Evolutionary conservation across 768 basidiomycete species (phyloP).

Genomic region (Neoboletus subvelutipes): DNA sequence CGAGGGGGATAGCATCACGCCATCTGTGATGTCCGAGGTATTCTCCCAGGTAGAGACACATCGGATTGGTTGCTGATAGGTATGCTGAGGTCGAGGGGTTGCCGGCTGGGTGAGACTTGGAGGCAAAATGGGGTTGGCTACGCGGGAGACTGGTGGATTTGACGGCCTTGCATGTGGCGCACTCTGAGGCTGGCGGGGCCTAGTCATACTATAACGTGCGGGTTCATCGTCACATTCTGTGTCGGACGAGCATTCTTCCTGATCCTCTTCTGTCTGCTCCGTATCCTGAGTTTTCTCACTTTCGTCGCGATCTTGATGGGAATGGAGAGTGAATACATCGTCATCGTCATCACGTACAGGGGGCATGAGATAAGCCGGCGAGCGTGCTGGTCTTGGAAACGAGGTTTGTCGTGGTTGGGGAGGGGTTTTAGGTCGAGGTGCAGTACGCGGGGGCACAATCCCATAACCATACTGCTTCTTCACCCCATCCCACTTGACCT

Average conservation of each 20-base stretch:
- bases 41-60: conserved; percentile 35
- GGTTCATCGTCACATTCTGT: conserved; percentile 26
- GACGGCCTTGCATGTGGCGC: conserved; percentile 10
- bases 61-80: conserved; percentile 10
- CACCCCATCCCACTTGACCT: conserved; percentile 74
- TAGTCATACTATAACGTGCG: conserved; percentile 3
- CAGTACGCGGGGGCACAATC: conserved; percentile 14
- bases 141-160: conserved; percentile 9
- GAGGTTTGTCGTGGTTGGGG: conserved; percentile 18
- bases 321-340: conserved; percentile 44
- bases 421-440: conserved; percentile 15
- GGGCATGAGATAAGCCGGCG: conserved; percentile 22
- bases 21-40: conserved; percentile 38
- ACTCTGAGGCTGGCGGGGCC: conserved; percentile 9
- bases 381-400: conserved; percentile 23
- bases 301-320: conserved; percentile 40
- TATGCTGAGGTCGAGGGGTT: conserved; percentile 30
- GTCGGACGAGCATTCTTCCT: conserved; percentile 9
- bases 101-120: conserved; percentile 26
- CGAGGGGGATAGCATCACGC: conserved; percentile 33
- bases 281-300: conserved; percentile 20
- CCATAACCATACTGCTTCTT: conserved; percentile 54
- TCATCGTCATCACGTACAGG: conserved; percentile 38
- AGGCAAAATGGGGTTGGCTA: conserved; percentile 28
- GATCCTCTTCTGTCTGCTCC: conserved; percentile 15